Evolutionary conservation across 768 basidiomycete species (phyloP).

Genomic region (Amanita pseudoporphyria): DNA sequence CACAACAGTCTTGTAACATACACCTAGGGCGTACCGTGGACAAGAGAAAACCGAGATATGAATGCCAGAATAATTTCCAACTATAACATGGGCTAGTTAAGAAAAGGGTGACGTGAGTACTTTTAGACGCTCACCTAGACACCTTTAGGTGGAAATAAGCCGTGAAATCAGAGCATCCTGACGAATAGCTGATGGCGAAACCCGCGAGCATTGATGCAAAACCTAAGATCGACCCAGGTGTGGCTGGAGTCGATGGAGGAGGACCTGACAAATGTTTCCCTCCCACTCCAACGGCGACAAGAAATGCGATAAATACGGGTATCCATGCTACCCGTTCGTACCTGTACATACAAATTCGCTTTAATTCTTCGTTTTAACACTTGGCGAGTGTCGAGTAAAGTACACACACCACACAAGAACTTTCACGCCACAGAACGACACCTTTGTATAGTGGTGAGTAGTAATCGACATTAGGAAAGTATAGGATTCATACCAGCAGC

Average conservation of each 20-base stretch:
- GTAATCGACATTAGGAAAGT: constrained; percentile 15
- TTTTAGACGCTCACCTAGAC: constrained; percentile 33
- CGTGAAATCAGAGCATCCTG: constrained; percentile 65
- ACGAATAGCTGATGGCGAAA: constrained; percentile 55
- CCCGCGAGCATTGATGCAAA: constrained; percentile 68
- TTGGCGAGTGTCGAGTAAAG: background rate
- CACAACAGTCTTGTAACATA: no score
- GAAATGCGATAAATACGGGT: constrained; percentile 63
- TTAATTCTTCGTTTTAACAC: background rate
- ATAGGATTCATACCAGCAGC: constrained; percentile 41
- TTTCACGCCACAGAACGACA: constrained; percentile 50
- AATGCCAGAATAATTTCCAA: constrained; percentile 53
- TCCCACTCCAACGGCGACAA: constrained; percentile 64
- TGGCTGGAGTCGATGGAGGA: constrained; percentile 41
- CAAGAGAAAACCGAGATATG: constrained; percentile 60
- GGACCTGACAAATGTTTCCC: constrained; percentile 54
- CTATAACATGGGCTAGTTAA: constrained; percentile 20
- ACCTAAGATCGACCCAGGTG: constrained; percentile 42
- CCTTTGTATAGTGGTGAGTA: constrained; percentile 18
- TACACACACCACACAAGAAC: constrained; percentile 32
- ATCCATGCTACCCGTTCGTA: constrained; percentile 74
- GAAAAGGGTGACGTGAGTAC: no score
- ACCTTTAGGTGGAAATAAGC: constrained; percentile 54
- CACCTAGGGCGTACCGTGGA: constrained; percentile 33
- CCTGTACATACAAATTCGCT: constrained; percentile 16